A percentile compares a stretch with the other conserved stretches of the same genome.
Conservation (phyloP, 805 yeast species). For the Ogataea salicorniae region DNA sequence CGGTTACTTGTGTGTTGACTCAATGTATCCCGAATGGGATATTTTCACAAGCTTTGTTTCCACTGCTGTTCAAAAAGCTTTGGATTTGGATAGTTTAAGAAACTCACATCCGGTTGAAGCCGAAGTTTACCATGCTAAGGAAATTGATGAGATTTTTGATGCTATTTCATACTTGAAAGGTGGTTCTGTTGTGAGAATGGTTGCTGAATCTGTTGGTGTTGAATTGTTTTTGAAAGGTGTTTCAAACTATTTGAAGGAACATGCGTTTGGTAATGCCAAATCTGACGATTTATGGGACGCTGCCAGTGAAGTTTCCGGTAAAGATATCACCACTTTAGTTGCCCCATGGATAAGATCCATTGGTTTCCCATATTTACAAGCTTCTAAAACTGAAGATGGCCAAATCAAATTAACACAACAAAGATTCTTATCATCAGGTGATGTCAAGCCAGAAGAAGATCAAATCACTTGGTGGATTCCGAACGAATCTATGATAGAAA, state of each 20-base stretch:
- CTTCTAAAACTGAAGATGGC: slow-evolving; percentile 30
- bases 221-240: slow-evolving; percentile 71
- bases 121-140: slow-evolving; percentile 71
- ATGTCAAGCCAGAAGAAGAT: slow-evolving; percentile 52
- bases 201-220: slow-evolving; percentile 63
- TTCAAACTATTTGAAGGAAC: slow-evolving; percentile 56
- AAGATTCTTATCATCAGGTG: slow-evolving; percentile 60
- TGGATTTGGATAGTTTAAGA: slow-evolving; percentile 50
- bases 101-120: slow-evolving; percentile 81
- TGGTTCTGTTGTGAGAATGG: slow-evolving; percentile 72
- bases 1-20: slow-evolving; percentile 64
- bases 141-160: slow-evolving; percentile 78
- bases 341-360: slow-evolving; percentile 66
- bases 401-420: slow-evolving; percentile 45
- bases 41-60: slow-evolving; percentile 55
- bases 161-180: slow-evolving; percentile 80
- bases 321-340: slow-evolving; percentile 56
- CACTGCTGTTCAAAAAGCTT: slow-evolving; percentile 45
- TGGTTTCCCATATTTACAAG: slow-evolving; percentile 69
- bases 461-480: slow-evolving; percentile 58
- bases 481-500: slow-evolving; percentile 24
- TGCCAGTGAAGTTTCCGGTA: slow-evolving; percentile 55
- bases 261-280: slow-evolving; percentile 66
- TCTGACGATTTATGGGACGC: slow-evolving; percentile 72
- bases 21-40: slow-evolving; percentile 77